Conservation (phyloP, 345 rosid genomes). For the Salix caprea region DNA sequence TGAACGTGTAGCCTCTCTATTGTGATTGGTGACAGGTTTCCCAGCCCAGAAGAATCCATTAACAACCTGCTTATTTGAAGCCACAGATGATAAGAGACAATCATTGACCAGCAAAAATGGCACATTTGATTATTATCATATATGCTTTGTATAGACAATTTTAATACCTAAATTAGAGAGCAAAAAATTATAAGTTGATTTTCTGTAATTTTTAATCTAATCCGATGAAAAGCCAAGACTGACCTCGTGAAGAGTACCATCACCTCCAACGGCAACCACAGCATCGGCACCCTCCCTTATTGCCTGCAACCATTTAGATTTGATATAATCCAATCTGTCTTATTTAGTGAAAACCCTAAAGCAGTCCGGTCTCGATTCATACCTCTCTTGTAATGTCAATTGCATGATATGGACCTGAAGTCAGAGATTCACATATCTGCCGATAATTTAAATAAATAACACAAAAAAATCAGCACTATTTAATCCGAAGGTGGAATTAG, state of each 20-base stretch:
- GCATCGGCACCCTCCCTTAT: slow-evolving; percentile 92
- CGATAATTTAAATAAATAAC: neutral
- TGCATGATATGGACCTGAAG: slow-evolving; percentile 94
- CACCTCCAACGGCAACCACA: slow-evolving; percentile 98
- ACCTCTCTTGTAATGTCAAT: slow-evolving; percentile 94
- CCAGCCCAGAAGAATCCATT: slow-evolving; percentile 96
- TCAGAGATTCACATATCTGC: slow-evolving; percentile 74
- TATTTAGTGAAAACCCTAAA: slow-evolving; percentile 3
- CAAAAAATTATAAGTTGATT: no score
- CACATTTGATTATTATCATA: no score
- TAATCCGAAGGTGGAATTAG: neutral
- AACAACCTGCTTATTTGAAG: slow-evolving; percentile 48
- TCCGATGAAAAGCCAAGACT: slow-evolving; percentile 1
- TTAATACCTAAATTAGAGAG: no score
- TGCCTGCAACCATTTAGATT: slow-evolving; percentile 45
- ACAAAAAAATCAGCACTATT: neutral
- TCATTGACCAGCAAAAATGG: neutral
- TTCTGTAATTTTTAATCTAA: neutral
- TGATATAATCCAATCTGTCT: neutral
- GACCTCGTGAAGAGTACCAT: slow-evolving; percentile 97
- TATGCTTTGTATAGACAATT: no score
- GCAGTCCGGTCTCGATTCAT: slow-evolving; percentile 17
- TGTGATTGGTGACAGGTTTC: slow-evolving; percentile 47
- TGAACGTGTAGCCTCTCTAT: slow-evolving; percentile 41
- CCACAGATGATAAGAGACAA: slow-evolving; percentile 2